phyloP scores from a whole-genome alignment of 176 grass and related monocot species.

The Musa acuminata region DNA sequence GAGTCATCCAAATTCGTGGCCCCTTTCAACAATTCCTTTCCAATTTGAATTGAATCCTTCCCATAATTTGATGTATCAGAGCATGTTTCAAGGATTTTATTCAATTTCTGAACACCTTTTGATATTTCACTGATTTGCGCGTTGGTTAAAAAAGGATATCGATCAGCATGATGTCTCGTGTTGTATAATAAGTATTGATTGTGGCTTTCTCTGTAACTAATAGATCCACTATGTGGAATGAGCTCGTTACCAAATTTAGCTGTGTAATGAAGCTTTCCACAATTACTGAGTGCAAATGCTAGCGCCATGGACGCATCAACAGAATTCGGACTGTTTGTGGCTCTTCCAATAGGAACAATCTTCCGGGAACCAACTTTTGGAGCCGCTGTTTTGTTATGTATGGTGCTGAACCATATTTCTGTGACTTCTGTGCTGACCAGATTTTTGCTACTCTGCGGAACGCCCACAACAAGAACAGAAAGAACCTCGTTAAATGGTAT shows the following conservation, averaged over 20 bases:
- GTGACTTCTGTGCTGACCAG: conserved; percentile 7
- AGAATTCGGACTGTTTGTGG: conserved; percentile 9
- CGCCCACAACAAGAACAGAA: neutral
- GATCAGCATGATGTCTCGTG: neutral
- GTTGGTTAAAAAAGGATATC: too few species aligned
- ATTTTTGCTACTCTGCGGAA: conserved; percentile 25
- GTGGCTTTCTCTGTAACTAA: conserved; percentile 27
- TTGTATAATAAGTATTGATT: conserved; percentile 8
- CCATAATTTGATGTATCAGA: conserved; percentile 13
- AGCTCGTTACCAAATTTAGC: conserved; percentile 30
- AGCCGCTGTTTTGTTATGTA: conserved; percentile 17
- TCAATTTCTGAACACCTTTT: conserved; percentile 60
- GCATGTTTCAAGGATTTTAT: conserved; percentile 55
- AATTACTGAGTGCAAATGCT: conserved; percentile 75
- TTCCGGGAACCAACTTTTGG: conserved; percentile 21
- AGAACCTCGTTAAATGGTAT: neutral
- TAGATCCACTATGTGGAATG: conserved; percentile 34
- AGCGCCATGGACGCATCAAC: conserved; percentile 66
- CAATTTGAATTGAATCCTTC: conserved; percentile 32
- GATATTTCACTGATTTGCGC: conserved; percentile 28
- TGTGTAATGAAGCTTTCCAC: conserved; percentile 73
- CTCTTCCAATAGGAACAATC: conserved; percentile 61
- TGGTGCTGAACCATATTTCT: conserved; percentile 20
- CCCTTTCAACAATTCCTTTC: conserved; percentile 41
- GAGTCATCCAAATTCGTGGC: conserved; percentile 79